Conservation (phyloP, 352 stramenopile genomes). For the Phytopythium litorale region DNA sequence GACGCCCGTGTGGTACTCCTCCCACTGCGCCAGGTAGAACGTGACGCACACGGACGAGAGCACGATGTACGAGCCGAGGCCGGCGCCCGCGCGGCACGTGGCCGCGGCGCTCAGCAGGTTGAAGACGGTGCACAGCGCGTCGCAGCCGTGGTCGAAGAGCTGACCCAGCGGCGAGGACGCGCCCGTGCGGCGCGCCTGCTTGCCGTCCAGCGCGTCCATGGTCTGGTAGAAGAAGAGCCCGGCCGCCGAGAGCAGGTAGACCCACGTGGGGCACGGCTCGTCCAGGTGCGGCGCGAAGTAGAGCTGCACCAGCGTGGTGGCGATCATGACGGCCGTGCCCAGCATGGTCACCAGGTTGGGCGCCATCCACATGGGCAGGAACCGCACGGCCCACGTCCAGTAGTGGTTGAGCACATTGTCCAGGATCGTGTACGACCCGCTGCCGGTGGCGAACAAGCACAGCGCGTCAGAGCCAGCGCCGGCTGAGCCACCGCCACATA, state of each 20-base stretch:
- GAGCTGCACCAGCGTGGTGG: constrained; percentile 79
- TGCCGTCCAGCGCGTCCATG: constrained; percentile 98
- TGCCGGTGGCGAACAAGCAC: constrained; percentile 10
- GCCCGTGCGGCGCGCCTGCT: constrained; percentile 95
- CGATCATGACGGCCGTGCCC: constrained; percentile 71
- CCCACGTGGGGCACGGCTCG: constrained; percentile 62
- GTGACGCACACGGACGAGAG: constrained; percentile 76
- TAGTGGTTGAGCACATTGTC: constrained; percentile 88
- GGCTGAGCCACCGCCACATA: neutral
- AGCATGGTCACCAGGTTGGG: constrained; percentile 91
- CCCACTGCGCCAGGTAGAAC: constrained; percentile 87
- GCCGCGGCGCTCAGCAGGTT: constrained; percentile 76
- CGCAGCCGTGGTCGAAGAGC: constrained; percentile 97
- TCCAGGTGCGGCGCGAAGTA: constrained; percentile 64
- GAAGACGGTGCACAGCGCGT: constrained; percentile 79
- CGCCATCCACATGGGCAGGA: constrained; percentile 87
- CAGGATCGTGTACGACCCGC: constrained; percentile 83
- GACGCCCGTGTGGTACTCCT: constrained; percentile 87
- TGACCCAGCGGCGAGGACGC: constrained; percentile 95
- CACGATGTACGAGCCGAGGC: constrained; percentile 40
- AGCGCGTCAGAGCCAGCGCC: neutral
- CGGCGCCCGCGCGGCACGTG: constrained; percentile 50
- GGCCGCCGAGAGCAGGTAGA: constrained; percentile 73
- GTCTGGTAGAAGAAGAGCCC: constrained; percentile 95
- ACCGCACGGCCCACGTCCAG: constrained; percentile 82